A percentile compares a stretch with the other conserved stretches of the same genome.
phyloP scores from a whole-genome alignment of 768 basidiomycete genomes.

The Tylopilus plumbeoviolaceoides region DNA sequence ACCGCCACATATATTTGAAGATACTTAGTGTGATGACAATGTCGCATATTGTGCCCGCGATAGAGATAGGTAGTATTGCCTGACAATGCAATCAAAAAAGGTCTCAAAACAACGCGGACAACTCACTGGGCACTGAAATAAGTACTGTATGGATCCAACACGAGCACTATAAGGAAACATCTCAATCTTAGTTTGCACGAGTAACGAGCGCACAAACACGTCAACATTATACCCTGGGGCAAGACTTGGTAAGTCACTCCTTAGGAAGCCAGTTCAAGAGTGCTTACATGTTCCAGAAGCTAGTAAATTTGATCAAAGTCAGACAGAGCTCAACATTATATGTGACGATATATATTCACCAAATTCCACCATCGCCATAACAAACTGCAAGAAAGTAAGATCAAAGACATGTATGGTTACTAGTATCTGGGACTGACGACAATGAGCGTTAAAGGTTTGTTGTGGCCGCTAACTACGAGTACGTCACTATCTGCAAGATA shows the following conservation, averaged over 20 bases:
- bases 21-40: slow-evolving; percentile 5
- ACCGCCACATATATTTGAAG: slow-evolving; percentile 16
- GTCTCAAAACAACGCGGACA: too few species aligned
- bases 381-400: background rate
- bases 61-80: slow-evolving; percentile 4
- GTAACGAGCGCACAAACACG: background rate
- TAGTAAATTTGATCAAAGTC: background rate
- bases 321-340: background rate
- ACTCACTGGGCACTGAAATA: slow-evolving; percentile 6
- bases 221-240: slow-evolving; percentile 4
- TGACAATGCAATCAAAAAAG: background rate
- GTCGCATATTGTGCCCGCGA: slow-evolving; percentile 2
- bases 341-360: slow-evolving; percentile 5
- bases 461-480: slow-evolving; percentile 9
- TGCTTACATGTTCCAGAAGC: slow-evolving; percentile 7
- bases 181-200: background rate
- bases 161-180: slow-evolving; percentile 1
- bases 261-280: background rate
- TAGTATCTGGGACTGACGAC: slow-evolving; percentile 6
- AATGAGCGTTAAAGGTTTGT: slow-evolving; percentile 4
- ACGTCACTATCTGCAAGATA: background rate
- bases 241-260: background rate
- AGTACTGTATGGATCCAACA: slow-evolving; percentile 1
- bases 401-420: background rate
- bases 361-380: background rate